These are phyloP conservation scores for Plasmodium billcollinsi DNA, from an alignment of 169 alveolate species.

Conservation along the genomic window DNA sequence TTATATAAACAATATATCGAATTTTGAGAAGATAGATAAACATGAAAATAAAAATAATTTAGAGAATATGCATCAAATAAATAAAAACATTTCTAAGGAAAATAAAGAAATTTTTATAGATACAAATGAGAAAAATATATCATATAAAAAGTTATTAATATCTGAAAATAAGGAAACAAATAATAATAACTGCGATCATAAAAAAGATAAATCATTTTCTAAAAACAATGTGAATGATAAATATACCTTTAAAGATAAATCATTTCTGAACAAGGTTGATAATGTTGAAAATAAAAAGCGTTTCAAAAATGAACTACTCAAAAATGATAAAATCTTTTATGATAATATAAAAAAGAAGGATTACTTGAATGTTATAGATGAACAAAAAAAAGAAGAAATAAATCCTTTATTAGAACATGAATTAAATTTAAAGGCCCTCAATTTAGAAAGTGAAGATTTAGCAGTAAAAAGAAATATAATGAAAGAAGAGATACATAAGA, in stretches of 20 bases:
- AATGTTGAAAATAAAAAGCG: background rate
- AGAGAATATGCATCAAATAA: background rate
- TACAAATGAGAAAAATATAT: conserved; percentile 5
- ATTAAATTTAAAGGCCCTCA: conserved; percentile 39
- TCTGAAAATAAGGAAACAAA: conserved; percentile 13
- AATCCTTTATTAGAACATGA: background rate
- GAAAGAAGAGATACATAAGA: conserved; percentile 1
- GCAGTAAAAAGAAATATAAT: conserved; percentile 5
- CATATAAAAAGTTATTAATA: background rate
- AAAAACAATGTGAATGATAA: background rate
- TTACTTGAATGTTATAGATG: conserved; percentile 15
- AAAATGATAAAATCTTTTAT: conserved; percentile 7
- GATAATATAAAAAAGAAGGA: conserved; percentile 16
- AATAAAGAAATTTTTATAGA: conserved; percentile 1
- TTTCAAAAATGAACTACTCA: background rate
- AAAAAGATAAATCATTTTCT: background rate
- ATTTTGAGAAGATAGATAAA: background rate
- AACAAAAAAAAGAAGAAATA: conserved; percentile 4
- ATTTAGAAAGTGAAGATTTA: conserved; percentile 13
- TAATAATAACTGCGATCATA: background rate
- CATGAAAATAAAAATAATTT: conserved; percentile 27
- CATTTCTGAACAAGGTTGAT: background rate
- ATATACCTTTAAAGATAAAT: conserved; percentile 3
- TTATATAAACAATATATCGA: background rate
- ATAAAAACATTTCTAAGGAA: background rate